phyloP scores from a whole-genome alignment of 2,329 filamentous ascomycete species.

The Exophiala sp. region DNA sequence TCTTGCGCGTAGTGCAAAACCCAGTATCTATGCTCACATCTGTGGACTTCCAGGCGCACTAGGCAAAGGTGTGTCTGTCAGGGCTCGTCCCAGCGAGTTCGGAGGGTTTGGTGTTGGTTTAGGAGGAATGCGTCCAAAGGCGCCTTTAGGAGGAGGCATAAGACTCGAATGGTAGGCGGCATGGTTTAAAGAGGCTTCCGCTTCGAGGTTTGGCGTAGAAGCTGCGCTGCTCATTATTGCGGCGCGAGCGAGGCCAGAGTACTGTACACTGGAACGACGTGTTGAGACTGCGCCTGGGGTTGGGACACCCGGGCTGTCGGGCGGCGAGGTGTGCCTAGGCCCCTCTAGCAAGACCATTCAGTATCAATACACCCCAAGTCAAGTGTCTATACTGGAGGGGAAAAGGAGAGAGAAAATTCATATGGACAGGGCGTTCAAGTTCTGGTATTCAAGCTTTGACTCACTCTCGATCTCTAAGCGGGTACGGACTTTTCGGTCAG shows the following conservation, averaged over 20 bases:
- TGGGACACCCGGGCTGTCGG: constrained; percentile 9
- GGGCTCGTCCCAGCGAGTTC: constrained; percentile 50
- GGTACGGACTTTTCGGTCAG: background rate
- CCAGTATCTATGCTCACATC: constrained; percentile 48
- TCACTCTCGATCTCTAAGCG: background rate
- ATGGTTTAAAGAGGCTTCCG: constrained; percentile 17
- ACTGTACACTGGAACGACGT: constrained; percentile 19
- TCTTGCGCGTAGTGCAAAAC: background rate
- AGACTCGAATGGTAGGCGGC: constrained; percentile 21
- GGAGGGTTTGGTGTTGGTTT: constrained; percentile 13
- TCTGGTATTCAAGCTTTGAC: background rate
- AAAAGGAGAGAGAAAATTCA: background rate
- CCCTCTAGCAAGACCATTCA: constrained; percentile 26
- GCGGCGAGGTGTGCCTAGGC: constrained; percentile 8
- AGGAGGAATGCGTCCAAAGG: constrained; percentile 19
- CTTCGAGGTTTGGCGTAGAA: constrained; percentile 11
- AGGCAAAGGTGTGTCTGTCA: constrained; percentile 62
- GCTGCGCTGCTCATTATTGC: constrained; percentile 25
- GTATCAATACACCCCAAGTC: constrained; percentile 7
- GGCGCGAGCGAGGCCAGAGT: constrained; percentile 20
- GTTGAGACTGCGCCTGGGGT: constrained; percentile 2
- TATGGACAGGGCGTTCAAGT: background rate
- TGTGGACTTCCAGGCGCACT: constrained; percentile 61
- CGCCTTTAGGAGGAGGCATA: constrained; percentile 24
- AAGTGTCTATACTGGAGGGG: background rate